These are phyloP conservation scores for Cicer bijugum DNA, from an alignment of 306 rosid species.

Conservation along the genomic window DNA sequence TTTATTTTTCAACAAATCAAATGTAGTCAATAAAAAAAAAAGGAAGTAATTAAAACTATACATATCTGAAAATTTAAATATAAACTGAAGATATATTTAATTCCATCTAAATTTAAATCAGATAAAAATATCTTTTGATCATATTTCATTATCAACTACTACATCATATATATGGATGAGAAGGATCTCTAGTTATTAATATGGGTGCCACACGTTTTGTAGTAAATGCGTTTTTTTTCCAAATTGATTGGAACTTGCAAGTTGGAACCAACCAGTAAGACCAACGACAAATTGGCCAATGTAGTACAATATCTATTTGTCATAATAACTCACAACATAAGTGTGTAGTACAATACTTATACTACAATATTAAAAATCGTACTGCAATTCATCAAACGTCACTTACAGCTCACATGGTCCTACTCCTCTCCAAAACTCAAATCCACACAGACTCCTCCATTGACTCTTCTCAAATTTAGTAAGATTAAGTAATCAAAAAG, in stretches of 20 bases:
- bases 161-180: not conserved
- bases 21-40: no score
- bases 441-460: not conserved
- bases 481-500: no score
- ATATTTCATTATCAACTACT: no score
- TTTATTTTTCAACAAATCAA: no score
- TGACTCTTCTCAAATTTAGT: not conserved
- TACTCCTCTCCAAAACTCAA: not conserved
- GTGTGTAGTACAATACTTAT: conserved; percentile 42
- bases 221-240: conserved; percentile 36
- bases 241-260: not conserved
- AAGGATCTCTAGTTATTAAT: not conserved
- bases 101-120: not conserved
- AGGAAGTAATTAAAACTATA: no score
- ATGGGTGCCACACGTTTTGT: not conserved
- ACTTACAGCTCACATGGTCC: not conserved
- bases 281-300: not conserved
- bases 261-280: not conserved
- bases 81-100: not conserved
- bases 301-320: conserved; percentile 7
- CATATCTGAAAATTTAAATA: no score
- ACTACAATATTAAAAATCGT: not conserved
- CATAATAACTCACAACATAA: not conserved
- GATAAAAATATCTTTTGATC: not conserved
- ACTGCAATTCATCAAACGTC: not conserved